Evolutionary conservation across 768 basidiomycete species (phyloP).

Genomic region (Phanerochaete carnosa): DNA sequence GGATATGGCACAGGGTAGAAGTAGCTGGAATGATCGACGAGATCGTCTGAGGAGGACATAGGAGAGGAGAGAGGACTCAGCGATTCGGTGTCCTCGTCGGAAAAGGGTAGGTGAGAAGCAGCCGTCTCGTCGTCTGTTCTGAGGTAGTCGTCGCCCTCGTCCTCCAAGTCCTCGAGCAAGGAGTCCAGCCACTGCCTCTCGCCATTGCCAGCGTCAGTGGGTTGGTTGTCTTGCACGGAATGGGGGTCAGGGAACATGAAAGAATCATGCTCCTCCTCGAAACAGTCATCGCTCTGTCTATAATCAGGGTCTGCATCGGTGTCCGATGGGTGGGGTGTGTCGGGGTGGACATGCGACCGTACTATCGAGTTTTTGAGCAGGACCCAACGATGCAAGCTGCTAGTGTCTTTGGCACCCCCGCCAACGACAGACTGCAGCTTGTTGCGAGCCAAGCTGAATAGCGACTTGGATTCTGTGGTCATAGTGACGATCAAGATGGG

Average conservation of each 20-base stretch:
- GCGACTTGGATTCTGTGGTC: constrained; percentile 44
- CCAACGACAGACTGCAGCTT: constrained; percentile 68
- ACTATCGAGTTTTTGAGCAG: constrained; percentile 82
- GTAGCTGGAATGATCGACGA: constrained; percentile 45
- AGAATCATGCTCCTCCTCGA: constrained; percentile 55
- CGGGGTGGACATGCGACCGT: constrained; percentile 45
- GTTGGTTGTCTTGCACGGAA: constrained; percentile 41
- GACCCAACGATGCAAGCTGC: constrained; percentile 84
- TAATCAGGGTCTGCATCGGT: constrained; percentile 33
- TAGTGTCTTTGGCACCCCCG: constrained; percentile 52
- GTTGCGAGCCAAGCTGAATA: constrained; percentile 65
- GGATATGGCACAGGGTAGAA: constrained; percentile 68
- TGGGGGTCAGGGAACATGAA: constrained; percentile 83
- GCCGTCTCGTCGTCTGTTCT: constrained; percentile 34
- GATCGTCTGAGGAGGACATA: constrained; percentile 76
- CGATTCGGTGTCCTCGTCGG: constrained; percentile 57
- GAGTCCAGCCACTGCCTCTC: constrained; percentile 85
- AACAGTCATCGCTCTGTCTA: constrained; percentile 39
- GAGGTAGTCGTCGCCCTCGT: constrained; percentile 57
- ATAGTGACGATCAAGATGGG: constrained; percentile 44
- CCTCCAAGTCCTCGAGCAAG: constrained; percentile 68
- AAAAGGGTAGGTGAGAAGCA: constrained; percentile 32
- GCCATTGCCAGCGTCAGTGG: constrained; percentile 41
- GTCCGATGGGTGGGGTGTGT: constrained; percentile 15
- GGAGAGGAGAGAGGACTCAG: constrained; percentile 67